Conservation (phyloP, 2,329 filamentous ascomycete species). For the Leptographium flavum region DNA sequence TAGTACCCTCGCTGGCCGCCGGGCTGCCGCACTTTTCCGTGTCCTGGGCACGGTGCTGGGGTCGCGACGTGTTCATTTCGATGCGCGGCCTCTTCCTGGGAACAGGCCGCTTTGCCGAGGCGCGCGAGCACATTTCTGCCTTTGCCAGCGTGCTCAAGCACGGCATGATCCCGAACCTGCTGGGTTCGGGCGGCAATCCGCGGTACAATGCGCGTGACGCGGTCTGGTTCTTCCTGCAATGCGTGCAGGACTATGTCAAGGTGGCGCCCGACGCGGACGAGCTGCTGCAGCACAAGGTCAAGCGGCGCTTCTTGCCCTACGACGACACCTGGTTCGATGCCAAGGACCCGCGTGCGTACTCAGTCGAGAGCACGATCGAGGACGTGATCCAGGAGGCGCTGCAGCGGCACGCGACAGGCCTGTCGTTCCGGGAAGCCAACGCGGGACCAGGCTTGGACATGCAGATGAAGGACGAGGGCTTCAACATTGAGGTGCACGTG, state of each 20-base stretch:
- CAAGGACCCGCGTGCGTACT: conserved; percentile 75
- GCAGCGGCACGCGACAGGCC: conserved; percentile 77
- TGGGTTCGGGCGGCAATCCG: conserved; percentile 72
- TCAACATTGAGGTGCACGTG: conserved; percentile 79
- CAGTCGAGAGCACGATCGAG: conserved; percentile 64
- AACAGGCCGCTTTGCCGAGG: conserved; percentile 76
- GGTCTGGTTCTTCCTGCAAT: conserved; percentile 94
- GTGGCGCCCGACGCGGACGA: conserved; percentile 64
- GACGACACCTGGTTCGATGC: conserved; percentile 88
- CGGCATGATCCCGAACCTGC: conserved; percentile 91
- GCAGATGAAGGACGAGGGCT: conserved; percentile 87
- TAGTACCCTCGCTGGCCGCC: conserved; percentile 77
- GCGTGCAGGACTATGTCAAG: conserved; percentile 81
- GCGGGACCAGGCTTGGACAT: conserved; percentile 76
- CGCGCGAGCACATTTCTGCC: conserved; percentile 83
- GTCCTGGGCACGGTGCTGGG: conserved; percentile 94
- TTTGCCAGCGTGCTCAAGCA: conserved; percentile 96
- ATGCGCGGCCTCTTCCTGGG: conserved; percentile 82
- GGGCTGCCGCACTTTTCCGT: conserved; percentile 88
- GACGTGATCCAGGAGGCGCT: conserved; percentile 89
- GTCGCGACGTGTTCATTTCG: conserved; percentile 92
- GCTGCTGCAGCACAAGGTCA: conserved; percentile 63
- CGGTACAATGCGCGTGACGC: conserved; percentile 95
- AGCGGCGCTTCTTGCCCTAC: conserved; percentile 80
- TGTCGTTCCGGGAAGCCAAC: conserved; percentile 90